Base-by-base conservation (phyloP, 306 rosid species). In the Glycine soja region DNA sequence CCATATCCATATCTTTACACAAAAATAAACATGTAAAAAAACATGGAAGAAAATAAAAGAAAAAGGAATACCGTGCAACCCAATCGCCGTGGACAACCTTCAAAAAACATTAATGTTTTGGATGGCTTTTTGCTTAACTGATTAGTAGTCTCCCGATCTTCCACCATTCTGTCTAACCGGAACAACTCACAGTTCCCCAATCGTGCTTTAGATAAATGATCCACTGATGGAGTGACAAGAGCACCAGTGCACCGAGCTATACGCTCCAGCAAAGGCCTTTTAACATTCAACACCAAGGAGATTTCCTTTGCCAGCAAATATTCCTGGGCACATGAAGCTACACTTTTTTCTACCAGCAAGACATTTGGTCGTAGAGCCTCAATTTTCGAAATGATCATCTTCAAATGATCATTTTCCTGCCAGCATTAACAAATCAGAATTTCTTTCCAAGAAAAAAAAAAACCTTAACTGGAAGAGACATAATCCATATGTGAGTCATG, bases 41-140 rank as follows among this genome's bases (percentile, higher is more conserved):
- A 40, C 46, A 51, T 47, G n/a, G 12, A 78, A 68, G 30, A 75
- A 50, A 76, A 82, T 54, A 74, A 16, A 32, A 32, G 61, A 65
- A 69, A 7, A 5, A 19, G 64, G 54, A 67, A 45, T 96, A 96
- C 99, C 89, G 99, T 93, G 97, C 98, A 96, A 61, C 92, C 90
- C 88, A 93, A 90, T 64, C 98, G 97, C 86, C 97, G 88, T 14
- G 99, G 95, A 83, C 99, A 96, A 74, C 99, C 97, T 88, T 93
- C 98, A 62, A 96, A 96, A 84, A 90, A 96, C 99, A 96, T 96
- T 79, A 96, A 83, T 47, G 99, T 93, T 87, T 96, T 96, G 16
- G 89, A 79, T 64, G 93, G 90, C 84, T 90, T 96, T 86, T 64
- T 90, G 89, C 87, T 91, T 11, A 86, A 86, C 85, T 90, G 93